Percentiles rank a stretch among this genome's conserved stretches.
phyloP scores from a whole-genome alignment of 768 basidiomycete species.

The Naganishia randhawae region DNA sequence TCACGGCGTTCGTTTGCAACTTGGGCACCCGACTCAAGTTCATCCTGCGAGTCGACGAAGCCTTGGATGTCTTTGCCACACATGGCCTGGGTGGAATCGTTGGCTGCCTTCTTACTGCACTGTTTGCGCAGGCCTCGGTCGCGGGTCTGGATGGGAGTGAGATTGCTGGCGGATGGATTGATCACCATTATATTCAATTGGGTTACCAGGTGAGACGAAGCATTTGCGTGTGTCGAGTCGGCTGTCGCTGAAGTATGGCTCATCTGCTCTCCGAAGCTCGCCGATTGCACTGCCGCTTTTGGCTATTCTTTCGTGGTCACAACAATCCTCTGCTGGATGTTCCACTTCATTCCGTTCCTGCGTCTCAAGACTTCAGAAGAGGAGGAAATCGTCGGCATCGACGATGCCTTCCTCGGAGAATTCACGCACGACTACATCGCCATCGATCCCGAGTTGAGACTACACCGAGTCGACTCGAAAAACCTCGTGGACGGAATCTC shows the following conservation, averaged over 20 bases:
- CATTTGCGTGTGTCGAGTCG: conserved; percentile 61
- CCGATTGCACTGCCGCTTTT: conserved; percentile 35
- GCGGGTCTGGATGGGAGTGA: conserved; percentile 36
- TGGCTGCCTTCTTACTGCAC: conserved; percentile 59
- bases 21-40: conserved; percentile 73
- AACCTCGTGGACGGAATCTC: conserved; percentile 3
- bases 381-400: conserved; percentile 51
- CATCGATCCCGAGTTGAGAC: conserved; percentile 58
- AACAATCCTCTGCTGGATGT: conserved; percentile 41
- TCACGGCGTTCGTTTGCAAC: conserved; percentile 71
- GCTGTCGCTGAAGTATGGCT: conserved; percentile 52
- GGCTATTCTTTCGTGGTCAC: conserved; percentile 44
- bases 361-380: conserved; percentile 47
- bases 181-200: conserved; percentile 58
- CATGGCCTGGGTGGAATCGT: conserved; percentile 78
- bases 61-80: conserved; percentile 86
- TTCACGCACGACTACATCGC: conserved; percentile 84
- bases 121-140: conserved; percentile 67
- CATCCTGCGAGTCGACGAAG: conserved; percentile 71
- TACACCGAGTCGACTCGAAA: conserved; percentile 41
- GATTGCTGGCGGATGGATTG: conserved; percentile 57
- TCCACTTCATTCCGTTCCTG: conserved; percentile 52
- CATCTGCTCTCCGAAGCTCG: not conserved
- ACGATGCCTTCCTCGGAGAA: conserved; percentile 73
- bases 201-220: conserved; percentile 72